Evolutionary conservation across 2,329 filamentous ascomycete genomes (phyloP).

Genomic region (Exophiala phaeomuriformis): DNA sequence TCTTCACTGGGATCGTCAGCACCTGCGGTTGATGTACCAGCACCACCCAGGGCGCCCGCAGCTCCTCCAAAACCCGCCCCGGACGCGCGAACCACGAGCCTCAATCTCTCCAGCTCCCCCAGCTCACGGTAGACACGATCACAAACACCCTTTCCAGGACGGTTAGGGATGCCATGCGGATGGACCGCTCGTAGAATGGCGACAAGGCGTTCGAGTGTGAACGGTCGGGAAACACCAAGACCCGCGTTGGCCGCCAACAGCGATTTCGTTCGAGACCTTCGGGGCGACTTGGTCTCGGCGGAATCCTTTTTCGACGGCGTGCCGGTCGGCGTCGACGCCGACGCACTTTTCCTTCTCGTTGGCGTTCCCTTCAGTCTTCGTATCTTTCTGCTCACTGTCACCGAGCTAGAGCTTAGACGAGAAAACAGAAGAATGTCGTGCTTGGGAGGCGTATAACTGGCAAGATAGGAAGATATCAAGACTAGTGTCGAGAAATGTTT

Average conservation of each 20-base stretch:
- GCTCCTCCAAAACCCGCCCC: conserved; percentile 22
- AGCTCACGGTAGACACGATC: conserved; percentile 42
- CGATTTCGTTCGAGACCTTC: conserved; percentile 28
- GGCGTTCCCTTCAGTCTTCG: conserved; percentile 33
- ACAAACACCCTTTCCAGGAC: conserved; percentile 30
- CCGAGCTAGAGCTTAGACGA: conserved; percentile 40
- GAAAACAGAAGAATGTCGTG: conserved; percentile 46
- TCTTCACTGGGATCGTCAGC: conserved; percentile 36
- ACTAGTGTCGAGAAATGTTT: conserved; percentile 43
- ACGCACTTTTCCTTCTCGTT: conserved; percentile 21
- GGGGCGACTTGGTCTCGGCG: conserved; percentile 24
- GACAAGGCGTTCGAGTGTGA: conserved; percentile 41
- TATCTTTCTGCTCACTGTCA: conserved; percentile 39
- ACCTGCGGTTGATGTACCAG: conserved; percentile 28
- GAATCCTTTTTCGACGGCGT: conserved; percentile 8
- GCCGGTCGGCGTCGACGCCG: conserved; percentile 1
- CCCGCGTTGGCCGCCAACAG: conserved; percentile 9
- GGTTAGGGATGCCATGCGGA: conserved; percentile 36
- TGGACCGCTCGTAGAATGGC: conserved; percentile 45
- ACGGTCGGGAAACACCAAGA: conserved; percentile 28
- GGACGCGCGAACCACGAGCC: conserved; percentile 40
- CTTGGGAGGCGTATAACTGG: conserved; percentile 41
- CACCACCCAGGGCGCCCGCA: conserved; percentile 16
- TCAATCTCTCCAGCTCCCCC: conserved; percentile 40
- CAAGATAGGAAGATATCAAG: conserved; percentile 42